These are phyloP conservation scores for Casuarina glauca DNA, from an alignment of 306 rosid species.

Conservation along the genomic window DNA sequence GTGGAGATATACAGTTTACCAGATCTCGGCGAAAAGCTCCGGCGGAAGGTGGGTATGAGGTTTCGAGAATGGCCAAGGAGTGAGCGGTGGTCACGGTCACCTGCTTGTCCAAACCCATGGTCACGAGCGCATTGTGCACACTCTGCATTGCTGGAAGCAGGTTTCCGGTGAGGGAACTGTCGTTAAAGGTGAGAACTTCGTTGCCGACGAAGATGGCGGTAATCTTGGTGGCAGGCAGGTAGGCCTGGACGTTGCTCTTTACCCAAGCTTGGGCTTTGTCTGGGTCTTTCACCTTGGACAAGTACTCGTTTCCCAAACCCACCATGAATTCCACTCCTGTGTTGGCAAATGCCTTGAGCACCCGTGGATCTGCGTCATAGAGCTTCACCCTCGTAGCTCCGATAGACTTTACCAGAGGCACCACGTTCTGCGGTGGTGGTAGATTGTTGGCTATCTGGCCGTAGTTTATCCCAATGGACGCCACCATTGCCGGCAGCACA, in stretches of 20 bases:
- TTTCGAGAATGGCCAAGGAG: slow-evolving; percentile 68
- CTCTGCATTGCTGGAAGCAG: slow-evolving; percentile 90
- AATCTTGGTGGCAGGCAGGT: slow-evolving; percentile 75
- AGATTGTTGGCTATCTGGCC: slow-evolving; percentile 93
- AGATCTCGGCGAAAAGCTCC: slow-evolving; percentile 81
- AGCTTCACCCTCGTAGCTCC: slow-evolving; percentile 91
- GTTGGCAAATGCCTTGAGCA: slow-evolving; percentile 74
- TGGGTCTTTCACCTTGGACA: slow-evolving; percentile 63
- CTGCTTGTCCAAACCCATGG: slow-evolving; percentile 62
- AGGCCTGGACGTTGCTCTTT: slow-evolving; percentile 65
- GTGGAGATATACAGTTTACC: slow-evolving; percentile 49
- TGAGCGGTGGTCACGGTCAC: slow-evolving; percentile 75
- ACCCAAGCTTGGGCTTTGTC: slow-evolving; percentile 70
- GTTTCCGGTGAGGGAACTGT: slow-evolving; percentile 48
- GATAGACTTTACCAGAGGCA: slow-evolving; percentile 62
- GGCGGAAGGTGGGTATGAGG: slow-evolving; percentile 84
- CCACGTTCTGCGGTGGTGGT: slow-evolving; percentile 63
- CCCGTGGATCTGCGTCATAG: slow-evolving; percentile 83
- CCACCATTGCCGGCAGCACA: slow-evolving; percentile 35
- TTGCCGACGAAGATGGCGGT: slow-evolving; percentile 88
- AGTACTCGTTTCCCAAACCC: slow-evolving; percentile 74
- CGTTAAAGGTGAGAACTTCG: slow-evolving; percentile 87
- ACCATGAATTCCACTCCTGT: slow-evolving; percentile 76
- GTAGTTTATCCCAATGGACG: slow-evolving; percentile 80
- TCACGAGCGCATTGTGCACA: slow-evolving; percentile 67